Conservation (phyloP, 1,139 yeast genomes). For the Taiozyma sp. region DNA sequence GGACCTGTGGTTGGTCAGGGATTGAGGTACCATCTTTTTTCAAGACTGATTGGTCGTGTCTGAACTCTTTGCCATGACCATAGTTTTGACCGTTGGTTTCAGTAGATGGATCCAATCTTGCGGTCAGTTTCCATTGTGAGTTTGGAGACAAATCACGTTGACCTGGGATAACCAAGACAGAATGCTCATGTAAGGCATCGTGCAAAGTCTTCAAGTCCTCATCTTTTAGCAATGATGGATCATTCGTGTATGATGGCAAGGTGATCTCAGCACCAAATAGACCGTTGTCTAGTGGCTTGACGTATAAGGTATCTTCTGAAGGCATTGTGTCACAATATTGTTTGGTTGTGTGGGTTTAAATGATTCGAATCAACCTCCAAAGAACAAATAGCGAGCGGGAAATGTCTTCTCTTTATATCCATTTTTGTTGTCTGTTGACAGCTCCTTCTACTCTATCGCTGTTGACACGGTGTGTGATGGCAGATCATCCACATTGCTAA, state of each 20-base stretch:
- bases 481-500: background rate
- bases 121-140: constrained; percentile 69
- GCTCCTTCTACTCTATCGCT: background rate
- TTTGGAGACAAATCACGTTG: constrained; percentile 62
- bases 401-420: no score
- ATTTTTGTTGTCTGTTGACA: background rate
- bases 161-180: constrained; percentile 68
- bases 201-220: constrained; percentile 56
- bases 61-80: constrained; percentile 82
- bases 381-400: background rate
- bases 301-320: constrained; percentile 14
- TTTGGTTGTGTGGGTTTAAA: background rate
- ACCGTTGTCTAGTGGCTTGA: constrained; percentile 42
- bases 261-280: constrained; percentile 65
- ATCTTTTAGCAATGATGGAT: constrained; percentile 67
- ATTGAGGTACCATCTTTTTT: constrained; percentile 77
- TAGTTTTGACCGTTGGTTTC: constrained; percentile 49
- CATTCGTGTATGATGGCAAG: constrained; percentile 62
- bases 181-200: constrained; percentile 58
- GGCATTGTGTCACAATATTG: constrained; percentile 6
- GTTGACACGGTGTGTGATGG: background rate
- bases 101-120: constrained; percentile 71
- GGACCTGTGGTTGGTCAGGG: constrained; percentile 81
- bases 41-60: constrained; percentile 71
- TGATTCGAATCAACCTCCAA: background rate